phyloP scores from a whole-genome alignment of 2,329 filamentous ascomycete species.

The Fusarium newnesense region DNA sequence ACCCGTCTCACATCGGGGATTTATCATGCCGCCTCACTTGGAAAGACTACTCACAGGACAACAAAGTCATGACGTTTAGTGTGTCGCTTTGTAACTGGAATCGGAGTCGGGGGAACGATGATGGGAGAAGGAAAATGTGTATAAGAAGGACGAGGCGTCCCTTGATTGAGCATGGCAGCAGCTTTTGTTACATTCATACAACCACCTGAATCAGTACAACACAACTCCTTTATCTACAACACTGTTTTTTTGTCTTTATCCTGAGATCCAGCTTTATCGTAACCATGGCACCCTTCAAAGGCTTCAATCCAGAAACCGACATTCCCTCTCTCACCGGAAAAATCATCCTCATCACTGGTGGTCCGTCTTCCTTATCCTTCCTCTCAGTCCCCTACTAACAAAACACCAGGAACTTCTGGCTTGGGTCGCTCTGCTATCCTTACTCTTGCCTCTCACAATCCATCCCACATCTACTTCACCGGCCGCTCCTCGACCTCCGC shows the following conservation, averaged over 20 bases:
- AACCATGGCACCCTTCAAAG: constrained; percentile 24
- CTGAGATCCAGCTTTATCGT: background rate
- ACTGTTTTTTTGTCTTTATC: background rate
- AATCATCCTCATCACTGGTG: constrained; percentile 62
- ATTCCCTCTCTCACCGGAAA: constrained; percentile 58
- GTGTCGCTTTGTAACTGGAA: constrained; percentile 16
- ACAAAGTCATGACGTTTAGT: constrained; percentile 4
- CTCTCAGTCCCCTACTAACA: background rate
- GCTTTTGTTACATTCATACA: background rate
- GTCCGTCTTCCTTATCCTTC: constrained; percentile 41
- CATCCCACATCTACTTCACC: constrained; percentile 64
- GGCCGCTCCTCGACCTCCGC: constrained; percentile 58
- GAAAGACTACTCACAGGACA: background rate
- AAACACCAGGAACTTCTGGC: constrained; percentile 48
- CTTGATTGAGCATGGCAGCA: background rate
- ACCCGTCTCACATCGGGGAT: constrained; percentile 19
- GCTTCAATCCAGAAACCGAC: constrained; percentile 54
- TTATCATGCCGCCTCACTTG: constrained; percentile 25
- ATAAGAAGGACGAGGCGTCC: background rate
- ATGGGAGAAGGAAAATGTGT: background rate
- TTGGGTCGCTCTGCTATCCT: constrained; percentile 43
- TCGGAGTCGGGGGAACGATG: fast-evolving
- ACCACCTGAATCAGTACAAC: background rate
- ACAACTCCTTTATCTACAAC: background rate
- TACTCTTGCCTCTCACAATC: constrained; percentile 53